A percentile compares a stretch with the other conserved stretches of the same genome.
phyloP scores from a whole-genome alignment of 1,284 basidiomycete species.

The Puccinia hordei region DNA sequence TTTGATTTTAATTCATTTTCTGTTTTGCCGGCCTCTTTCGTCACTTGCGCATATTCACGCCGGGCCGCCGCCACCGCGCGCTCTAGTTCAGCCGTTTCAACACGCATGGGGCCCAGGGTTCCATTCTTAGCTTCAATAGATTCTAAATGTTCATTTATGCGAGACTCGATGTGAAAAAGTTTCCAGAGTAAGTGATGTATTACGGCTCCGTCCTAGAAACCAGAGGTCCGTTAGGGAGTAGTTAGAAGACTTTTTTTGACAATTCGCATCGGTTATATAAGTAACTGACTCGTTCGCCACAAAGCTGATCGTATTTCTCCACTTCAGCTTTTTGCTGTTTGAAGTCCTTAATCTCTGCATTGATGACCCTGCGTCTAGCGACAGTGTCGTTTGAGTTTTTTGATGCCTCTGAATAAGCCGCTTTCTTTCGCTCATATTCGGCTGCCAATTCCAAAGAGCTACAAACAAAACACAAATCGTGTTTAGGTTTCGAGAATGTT shows the following conservation, averaged over 20 bases:
- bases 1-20: slow-evolving; percentile 77
- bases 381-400: slow-evolving; percentile 93
- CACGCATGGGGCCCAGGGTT: slow-evolving; percentile 67
- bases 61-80: slow-evolving; percentile 73
- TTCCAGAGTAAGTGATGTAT: slow-evolving; percentile 83
- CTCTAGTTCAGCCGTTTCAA: slow-evolving; percentile 66
- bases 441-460: slow-evolving; percentile 73
- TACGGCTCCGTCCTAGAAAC: slow-evolving; percentile 72
- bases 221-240: background rate
- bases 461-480: background rate
- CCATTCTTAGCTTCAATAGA: slow-evolving; percentile 74
- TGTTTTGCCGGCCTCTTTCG: slow-evolving; percentile 71
- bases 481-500: background rate
- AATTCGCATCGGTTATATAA: background rate
- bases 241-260: background rate
- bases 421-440: slow-evolving; percentile 87
- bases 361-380: slow-evolving; percentile 85
- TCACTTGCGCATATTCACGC: slow-evolving; percentile 75
- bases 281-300: slow-evolving; percentile 68
- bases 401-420: slow-evolving; percentile 81
- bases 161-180: slow-evolving; percentile 83
- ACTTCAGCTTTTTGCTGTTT: slow-evolving; percentile 95
- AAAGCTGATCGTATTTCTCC: slow-evolving; percentile 79
- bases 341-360: slow-evolving; percentile 94
- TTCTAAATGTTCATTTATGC: slow-evolving; percentile 71